phyloP scores from a whole-genome alignment of 1,139 yeast genomes.

The Suhomyces bokatorum region DNA sequence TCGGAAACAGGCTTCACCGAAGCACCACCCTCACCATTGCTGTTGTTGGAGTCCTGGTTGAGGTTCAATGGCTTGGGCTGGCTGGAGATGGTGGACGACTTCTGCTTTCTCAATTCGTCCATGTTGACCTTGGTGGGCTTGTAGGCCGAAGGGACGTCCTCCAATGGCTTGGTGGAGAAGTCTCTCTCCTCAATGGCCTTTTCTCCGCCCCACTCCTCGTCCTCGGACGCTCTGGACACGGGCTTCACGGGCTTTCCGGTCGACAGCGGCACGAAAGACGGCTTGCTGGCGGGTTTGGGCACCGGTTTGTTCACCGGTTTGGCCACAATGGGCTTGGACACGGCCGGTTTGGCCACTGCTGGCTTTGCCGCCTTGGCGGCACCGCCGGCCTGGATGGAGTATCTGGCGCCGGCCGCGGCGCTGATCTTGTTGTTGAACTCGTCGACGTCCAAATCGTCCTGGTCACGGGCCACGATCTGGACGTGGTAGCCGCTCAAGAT shows the following conservation, averaged over 20 bases:
- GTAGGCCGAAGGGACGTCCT: constrained; percentile 63
- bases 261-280: constrained; percentile 37
- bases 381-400: constrained; percentile 55
- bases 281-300: constrained; percentile 18
- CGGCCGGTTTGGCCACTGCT: constrained; percentile 24
- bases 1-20: constrained; percentile 40
- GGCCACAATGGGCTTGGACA: constrained; percentile 23
- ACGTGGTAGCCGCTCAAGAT: constrained; percentile 84
- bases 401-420: constrained; percentile 95
- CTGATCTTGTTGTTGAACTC: constrained; percentile 76
- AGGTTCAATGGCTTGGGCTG: constrained; percentile 30
- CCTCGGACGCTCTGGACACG: constrained; percentile 24
- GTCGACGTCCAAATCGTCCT: constrained; percentile 80
- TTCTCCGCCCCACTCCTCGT: constrained; percentile 67
- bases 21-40: constrained; percentile 20
- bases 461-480: constrained; percentile 94
- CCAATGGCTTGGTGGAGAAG: constrained; percentile 61
- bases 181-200: constrained; percentile 72
- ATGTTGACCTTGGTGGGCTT: constrained; percentile 59
- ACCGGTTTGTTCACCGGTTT: constrained; percentile 7
- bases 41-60: constrained; percentile 24
- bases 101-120: constrained; percentile 44
- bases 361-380: constrained; percentile 25
- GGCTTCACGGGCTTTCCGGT: constrained; percentile 42
- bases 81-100: constrained; percentile 50